A percentile compares a stretch with the other conserved stretches of the same genome.
These are phyloP conservation scores for Aspergillus ustus DNA, from an alignment of 2,329 filamentous ascomycete species.

Conservation along the genomic window DNA sequence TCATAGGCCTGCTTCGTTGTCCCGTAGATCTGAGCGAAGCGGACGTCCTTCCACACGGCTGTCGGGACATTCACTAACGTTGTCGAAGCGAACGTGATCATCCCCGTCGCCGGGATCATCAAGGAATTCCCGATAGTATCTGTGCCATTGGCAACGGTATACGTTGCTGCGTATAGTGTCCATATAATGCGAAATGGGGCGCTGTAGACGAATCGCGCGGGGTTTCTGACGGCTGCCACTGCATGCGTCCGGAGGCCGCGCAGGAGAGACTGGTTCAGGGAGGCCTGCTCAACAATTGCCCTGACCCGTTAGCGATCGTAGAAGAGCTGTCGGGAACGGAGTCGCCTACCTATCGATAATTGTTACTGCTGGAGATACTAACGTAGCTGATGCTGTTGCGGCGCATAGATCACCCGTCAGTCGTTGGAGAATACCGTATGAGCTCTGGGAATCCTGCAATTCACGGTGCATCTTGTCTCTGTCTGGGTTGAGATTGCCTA, in stretches of 20 bases:
- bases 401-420: slow-evolving; percentile 30
- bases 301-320: slow-evolving; percentile 14
- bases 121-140: slow-evolving; percentile 71
- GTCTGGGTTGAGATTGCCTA: not conserved
- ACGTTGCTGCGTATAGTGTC: slow-evolving; percentile 78
- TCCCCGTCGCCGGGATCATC: slow-evolving; percentile 46
- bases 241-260: slow-evolving; percentile 27
- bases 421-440: not conserved
- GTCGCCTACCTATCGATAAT: slow-evolving; percentile 32
- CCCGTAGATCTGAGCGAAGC: slow-evolving; percentile 70
- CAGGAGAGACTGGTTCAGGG: slow-evolving; percentile 28
- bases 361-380: slow-evolving; percentile 33
- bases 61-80: slow-evolving; percentile 38
- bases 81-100: slow-evolving; percentile 61
- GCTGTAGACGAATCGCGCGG: slow-evolving; percentile 36
- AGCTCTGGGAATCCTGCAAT: not conserved
- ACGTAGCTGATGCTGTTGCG: slow-evolving; percentile 29
- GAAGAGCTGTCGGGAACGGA: not conserved
- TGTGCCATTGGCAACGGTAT: slow-evolving; percentile 79
- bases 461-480: not conserved
- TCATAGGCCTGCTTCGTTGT: not conserved
- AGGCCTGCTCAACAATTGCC: slow-evolving; percentile 32
- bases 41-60: slow-evolving; percentile 37
- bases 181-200: slow-evolving; percentile 46
- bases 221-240: slow-evolving; percentile 26